Base-by-base conservation (phyloP, 331 rosid genomes). In the Pyracantha coccinea region DNA sequence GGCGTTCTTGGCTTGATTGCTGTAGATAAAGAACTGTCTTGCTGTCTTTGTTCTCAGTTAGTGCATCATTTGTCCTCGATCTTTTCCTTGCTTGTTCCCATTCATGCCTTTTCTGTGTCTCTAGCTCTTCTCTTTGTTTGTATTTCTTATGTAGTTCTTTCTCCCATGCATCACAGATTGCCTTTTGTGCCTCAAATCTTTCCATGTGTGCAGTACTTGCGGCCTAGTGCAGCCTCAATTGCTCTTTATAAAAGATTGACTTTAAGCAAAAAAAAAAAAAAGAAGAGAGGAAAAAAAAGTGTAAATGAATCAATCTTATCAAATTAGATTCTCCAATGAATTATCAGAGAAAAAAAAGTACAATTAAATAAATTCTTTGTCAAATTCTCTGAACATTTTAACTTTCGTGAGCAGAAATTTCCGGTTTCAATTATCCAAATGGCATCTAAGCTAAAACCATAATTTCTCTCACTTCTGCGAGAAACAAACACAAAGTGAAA, bases 241-340 rank as follows among this genome's bases (percentile, higher is more conserved):
- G 99, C 79, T 92, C 99, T 88, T 95, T 95, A 71, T 95, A 95
- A 33, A 92, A 84, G 25, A 95, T 96, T 83, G 93, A 89, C 96
- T 97, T 92, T 60, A 25, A 25, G n/a, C 33, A 25, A 60, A 60
- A 60, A 24, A 3, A 25, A 2, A 9, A 69, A 84, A 25, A 25
- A 25, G 2, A 25, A 25, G 2, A 2, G 80, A 62, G 27, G 53
- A 83, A 71, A 52, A 52, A 83, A 71, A 52, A 81, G 66, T 3
- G 50, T 64, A 7, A 25, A 12, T 69, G 5, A 53, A 1, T 53
- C 12, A 72, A 44, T 28, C 24, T 69, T 32, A 32, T 32, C 35
- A 32, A 32, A 32, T 32, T 32, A 32, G 7, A 5, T 32, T 32
- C 35, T 32, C 35, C 35, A 32, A 32, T 32, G 35, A 32, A 32